Percentiles rank a stretch among this genome's conserved stretches.
These are phyloP conservation scores for Orbilia brochopaga DNA, from an alignment of 2,329 filamentous ascomycete species.

Conservation along the genomic window DNA sequence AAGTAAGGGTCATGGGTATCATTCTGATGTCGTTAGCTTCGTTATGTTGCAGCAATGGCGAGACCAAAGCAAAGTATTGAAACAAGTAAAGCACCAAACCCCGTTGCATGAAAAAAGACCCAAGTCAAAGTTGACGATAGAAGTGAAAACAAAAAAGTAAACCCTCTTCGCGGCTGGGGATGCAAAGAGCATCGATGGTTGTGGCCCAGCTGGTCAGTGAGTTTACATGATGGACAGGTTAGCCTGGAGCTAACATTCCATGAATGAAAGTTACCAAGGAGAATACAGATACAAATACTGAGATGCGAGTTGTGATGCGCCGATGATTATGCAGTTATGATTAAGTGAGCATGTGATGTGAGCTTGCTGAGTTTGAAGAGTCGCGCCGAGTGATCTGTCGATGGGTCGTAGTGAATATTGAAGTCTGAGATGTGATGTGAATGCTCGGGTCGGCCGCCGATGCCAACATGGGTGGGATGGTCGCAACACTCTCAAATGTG, in stretches of 20 bases:
- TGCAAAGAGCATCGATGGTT: constrained; percentile 5
- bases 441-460: constrained; percentile 10
- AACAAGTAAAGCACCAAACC: constrained; percentile 40
- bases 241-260: constrained; percentile 48
- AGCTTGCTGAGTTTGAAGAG: constrained; percentile 7
- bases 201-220: constrained; percentile 25
- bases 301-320: constrained; percentile 14
- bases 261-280: constrained; percentile 19
- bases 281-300: constrained; percentile 43
- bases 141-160: constrained; percentile 29
- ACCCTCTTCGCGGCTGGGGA: constrained; percentile 17
- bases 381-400: background rate
- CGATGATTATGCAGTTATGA: constrained; percentile 11
- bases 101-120: constrained; percentile 18
- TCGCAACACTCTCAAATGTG: constrained; percentile 46
- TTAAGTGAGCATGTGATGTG: constrained; percentile 2
- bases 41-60: constrained; percentile 37
- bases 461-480: constrained; percentile 43
- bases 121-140: constrained; percentile 18
- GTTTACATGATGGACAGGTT: constrained; percentile 42
- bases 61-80: background rate
- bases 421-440: too few relatives aligned
- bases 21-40: constrained; percentile 50
- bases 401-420: background rate
- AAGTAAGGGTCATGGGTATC: constrained; percentile 49